Conservation (phyloP, 2,329 filamentous ascomycete species). For the Trichophyton schoenleinii region DNA sequence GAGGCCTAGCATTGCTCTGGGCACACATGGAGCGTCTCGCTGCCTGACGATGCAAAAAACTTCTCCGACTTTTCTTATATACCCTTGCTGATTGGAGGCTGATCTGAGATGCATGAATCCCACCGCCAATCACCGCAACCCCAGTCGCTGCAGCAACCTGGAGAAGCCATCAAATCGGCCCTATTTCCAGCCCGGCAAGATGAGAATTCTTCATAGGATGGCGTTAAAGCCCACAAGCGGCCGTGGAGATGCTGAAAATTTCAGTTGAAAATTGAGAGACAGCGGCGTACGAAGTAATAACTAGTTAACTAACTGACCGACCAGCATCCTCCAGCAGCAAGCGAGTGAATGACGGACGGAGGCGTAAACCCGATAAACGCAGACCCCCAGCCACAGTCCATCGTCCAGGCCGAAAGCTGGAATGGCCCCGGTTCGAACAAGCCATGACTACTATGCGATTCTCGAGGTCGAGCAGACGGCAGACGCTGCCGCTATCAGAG, state of each 20-base stretch:
- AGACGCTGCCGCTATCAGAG: constrained; percentile 6
- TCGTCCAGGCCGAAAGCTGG: background rate
- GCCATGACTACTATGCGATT: constrained; percentile 12
- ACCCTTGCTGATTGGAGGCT: background rate
- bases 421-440: background rate
- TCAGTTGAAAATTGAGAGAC: too few relatives aligned
- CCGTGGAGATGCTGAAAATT: too few relatives aligned
- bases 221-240: too few relatives aligned
- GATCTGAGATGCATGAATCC: background rate
- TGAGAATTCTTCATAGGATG: background rate
- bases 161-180: background rate
- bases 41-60: background rate
- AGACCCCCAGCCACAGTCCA: background rate
- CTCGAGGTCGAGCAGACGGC: constrained; percentile 10
- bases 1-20: too few relatives aligned
- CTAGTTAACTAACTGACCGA: too few relatives aligned
- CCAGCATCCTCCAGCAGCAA: background rate
- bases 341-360: background rate
- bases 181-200: background rate
- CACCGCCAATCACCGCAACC: background rate
- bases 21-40: too few relatives aligned
- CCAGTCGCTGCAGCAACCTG: background rate
- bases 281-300: too few relatives aligned
- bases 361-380: background rate
- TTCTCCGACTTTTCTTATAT: background rate